Evolutionary conservation across 2,329 filamentous ascomycete species (phyloP).

Genomic region (Lecanosticta acicola): DNA sequence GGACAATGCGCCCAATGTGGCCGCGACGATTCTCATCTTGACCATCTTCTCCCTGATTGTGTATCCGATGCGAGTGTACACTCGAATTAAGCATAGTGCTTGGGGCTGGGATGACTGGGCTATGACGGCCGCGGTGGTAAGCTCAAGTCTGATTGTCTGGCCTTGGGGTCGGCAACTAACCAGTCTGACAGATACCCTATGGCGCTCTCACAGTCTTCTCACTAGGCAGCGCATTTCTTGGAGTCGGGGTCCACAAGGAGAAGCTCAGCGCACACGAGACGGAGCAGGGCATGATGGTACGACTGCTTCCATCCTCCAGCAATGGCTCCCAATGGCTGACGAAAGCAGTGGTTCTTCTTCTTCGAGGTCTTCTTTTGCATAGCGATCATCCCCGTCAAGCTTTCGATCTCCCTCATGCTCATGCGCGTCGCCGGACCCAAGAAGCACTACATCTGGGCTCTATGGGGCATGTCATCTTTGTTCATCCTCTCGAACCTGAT

Average conservation of each 20-base stretch:
- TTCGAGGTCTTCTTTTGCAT: conserved; percentile 36
- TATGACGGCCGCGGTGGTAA: conserved; percentile 21
- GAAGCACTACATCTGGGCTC: conserved; percentile 24
- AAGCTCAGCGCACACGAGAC: conserved; percentile 16
- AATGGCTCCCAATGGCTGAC: conserved; percentile 10
- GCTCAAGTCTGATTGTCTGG: conserved; percentile 4
- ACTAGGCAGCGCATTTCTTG: conserved; percentile 29
- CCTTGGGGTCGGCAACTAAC: neutral
- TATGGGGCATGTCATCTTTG: conserved; percentile 29
- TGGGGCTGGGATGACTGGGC: conserved; percentile 33
- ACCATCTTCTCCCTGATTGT: conserved; percentile 13
- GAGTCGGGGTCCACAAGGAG: conserved; percentile 30
- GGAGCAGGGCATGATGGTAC: conserved; percentile 22
- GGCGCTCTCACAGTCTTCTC: conserved; percentile 27
- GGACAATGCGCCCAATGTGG: conserved; percentile 20
- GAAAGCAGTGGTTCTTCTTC: conserved; percentile 34
- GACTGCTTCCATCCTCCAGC: neutral
- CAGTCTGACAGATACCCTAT: conserved; percentile 21
- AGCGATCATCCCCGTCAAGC: conserved; percentile 34
- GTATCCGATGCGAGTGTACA: conserved; percentile 20
- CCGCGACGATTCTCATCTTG: conserved; percentile 19
- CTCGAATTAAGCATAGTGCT: conserved; percentile 16
- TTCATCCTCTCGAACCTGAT: conserved; percentile 42
- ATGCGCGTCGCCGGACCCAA: conserved; percentile 32
- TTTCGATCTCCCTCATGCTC: conserved; percentile 35